These are phyloP conservation scores for Knufia petricola DNA, from an alignment of 2,329 filamentous ascomycete species.

Conservation along the genomic window DNA sequence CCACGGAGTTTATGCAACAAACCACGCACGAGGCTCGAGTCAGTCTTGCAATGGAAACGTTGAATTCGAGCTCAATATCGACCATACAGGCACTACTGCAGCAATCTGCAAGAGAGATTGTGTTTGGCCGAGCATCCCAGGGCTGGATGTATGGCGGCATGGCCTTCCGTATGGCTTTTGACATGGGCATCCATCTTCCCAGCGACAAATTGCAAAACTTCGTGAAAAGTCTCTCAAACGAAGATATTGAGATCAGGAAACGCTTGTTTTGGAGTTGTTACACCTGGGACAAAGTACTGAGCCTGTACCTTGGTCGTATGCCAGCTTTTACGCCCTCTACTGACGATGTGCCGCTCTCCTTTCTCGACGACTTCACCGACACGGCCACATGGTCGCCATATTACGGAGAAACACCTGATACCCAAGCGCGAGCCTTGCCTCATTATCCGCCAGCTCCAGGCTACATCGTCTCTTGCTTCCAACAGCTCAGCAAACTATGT, in stretches of 20 bases:
- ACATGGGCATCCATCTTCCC: constrained; percentile 25
- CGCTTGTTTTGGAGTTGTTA: constrained; percentile 27
- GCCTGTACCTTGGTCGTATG: constrained; percentile 26
- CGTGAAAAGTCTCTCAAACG: constrained; percentile 21
- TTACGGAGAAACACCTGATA: constrained; percentile 21
- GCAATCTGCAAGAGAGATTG: constrained; percentile 24
- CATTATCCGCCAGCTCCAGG: constrained; percentile 22
- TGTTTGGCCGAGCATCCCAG: constrained; percentile 24
- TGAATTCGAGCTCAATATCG: constrained; percentile 24
- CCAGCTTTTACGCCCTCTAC: constrained; percentile 22
- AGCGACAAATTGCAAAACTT: constrained; percentile 22
- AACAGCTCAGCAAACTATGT: constrained; percentile 31
- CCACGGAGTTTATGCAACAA: constrained; percentile 17
- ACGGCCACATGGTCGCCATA: constrained; percentile 25
- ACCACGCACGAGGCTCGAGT: constrained; percentile 22
- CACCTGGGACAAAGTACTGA: constrained; percentile 27
- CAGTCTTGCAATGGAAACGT: constrained; percentile 24
- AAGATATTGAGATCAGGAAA: constrained; percentile 26
- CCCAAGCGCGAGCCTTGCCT: constrained; percentile 13
- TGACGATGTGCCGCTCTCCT: constrained; percentile 19
- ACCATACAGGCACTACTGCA: constrained; percentile 26
- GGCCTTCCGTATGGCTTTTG: constrained; percentile 27
- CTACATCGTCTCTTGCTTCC: constrained; percentile 25
- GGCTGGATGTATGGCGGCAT: constrained; percentile 26
- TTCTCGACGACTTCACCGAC: constrained; percentile 25